Evolutionary conservation across 805 yeast species (phyloP).

Genomic region (Candida palmyrensis): DNA sequence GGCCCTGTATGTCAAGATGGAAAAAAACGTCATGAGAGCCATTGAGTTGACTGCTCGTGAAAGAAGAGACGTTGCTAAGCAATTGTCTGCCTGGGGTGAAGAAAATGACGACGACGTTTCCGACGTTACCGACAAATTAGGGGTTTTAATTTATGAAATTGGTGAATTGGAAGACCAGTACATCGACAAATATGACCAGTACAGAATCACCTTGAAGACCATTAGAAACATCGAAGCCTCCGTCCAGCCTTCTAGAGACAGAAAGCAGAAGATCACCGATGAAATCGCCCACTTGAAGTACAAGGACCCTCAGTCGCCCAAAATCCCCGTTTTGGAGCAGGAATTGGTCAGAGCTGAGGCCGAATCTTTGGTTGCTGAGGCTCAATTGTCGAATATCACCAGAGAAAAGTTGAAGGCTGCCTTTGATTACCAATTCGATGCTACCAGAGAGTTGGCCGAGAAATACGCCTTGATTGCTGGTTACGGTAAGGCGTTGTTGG

Average conservation of each 20-base stretch:
- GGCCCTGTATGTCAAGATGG: constrained; percentile 71
- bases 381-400: constrained; percentile 83
- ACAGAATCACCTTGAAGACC: constrained; percentile 75
- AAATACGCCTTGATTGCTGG: constrained; percentile 84
- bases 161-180: constrained; percentile 86
- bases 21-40: constrained; percentile 75
- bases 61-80: constrained; percentile 78
- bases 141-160: constrained; percentile 75
- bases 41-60: constrained; percentile 73
- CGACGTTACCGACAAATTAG: constrained; percentile 82
- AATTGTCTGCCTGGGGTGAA: constrained; percentile 82
- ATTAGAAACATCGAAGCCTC: constrained; percentile 83
- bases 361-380: constrained; percentile 86
- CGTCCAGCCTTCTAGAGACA: constrained; percentile 83
- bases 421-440: constrained; percentile 78
- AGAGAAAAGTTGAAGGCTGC: constrained; percentile 84
- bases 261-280: constrained; percentile 80
- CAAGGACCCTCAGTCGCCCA: constrained; percentile 82
- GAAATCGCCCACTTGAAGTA: constrained; percentile 79
- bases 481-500: constrained; percentile 82
- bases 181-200: constrained; percentile 81
- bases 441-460: constrained; percentile 81
- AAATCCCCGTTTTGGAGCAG: constrained; percentile 77
- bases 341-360: constrained; percentile 91
- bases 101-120: constrained; percentile 81